Percentiles rank a stretch among this genome's conserved stretches.
phyloP scores from a whole-genome alignment of 345 rosid genomes.

The Pugionium cornutum region DNA sequence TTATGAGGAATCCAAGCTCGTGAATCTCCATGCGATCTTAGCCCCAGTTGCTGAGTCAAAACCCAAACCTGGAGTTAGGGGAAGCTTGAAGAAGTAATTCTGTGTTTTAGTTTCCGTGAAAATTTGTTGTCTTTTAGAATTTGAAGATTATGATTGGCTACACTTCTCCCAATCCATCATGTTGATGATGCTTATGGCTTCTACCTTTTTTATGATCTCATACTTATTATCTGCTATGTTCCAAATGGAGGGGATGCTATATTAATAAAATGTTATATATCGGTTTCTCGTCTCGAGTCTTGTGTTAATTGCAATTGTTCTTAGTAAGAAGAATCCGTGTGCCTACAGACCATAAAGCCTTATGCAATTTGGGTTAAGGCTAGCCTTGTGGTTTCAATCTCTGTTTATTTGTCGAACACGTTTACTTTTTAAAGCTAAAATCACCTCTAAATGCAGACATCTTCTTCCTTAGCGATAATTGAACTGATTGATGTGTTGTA shows the following conservation, averaged over 20 bases:
- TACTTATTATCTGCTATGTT: conserved; percentile 21
- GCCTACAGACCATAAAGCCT: not conserved
- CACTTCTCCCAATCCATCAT: not conserved
- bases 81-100: conserved; percentile 54
- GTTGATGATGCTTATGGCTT: conserved; percentile 33
- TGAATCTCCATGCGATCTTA: conserved; percentile 56
- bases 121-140: too few relatives aligned
- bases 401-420: not conserved
- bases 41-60: conserved; percentile 40
- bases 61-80: conserved; percentile 57
- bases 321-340: too few relatives aligned
- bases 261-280: conserved; percentile 1
- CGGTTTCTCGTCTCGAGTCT: not conserved
- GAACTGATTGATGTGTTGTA: too few relatives aligned
- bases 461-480: not conserved
- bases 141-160: conserved; percentile 2
- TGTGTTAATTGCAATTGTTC: conserved; percentile 1
- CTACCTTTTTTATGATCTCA: conserved; percentile 20
- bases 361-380: not conserved
- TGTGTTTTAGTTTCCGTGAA: not conserved
- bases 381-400: not conserved
- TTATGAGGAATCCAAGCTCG: conserved; percentile 56
- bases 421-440: not conserved
- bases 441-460: conserved; percentile 2
- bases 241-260: conserved; percentile 6